Base-by-base conservation (phyloP, 2,329 filamentous ascomycete genomes). In the Beauveria sp. region DNA sequence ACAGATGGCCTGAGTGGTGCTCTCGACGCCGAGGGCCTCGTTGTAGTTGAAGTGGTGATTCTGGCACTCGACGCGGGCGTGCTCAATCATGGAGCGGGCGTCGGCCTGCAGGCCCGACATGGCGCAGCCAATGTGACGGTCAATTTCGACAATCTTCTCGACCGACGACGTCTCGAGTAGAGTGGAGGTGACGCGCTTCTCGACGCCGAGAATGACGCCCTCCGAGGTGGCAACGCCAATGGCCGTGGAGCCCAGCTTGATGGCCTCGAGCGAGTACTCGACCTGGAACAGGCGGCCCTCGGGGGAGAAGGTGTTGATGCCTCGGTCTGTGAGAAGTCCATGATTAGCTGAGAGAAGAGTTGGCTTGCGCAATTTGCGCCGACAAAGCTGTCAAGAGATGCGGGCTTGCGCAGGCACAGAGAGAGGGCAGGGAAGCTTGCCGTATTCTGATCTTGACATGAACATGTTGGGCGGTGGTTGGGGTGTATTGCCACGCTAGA, bases 361-460 rank as follows among this genome's bases (percentile, higher is more conserved):
- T 37, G 34, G 34, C 34, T 37, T 16, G 34, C 34, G 34, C 2
- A 37, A 37, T 37, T 37, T 37, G 34, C 34, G 34, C 34, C 34
- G 34, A 37, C 44, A 20, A 12, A 22, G n/a, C 24, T 16, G 43
- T 55, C n/a, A 26, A 54, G 51, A 24, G 14, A 18, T 10, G 30
- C 20, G 30, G 30, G 22, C 24, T 37, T 20, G 43, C 43, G 41
- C 26, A 34, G 20, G 20, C 8, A 5, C 12, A 5, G 44, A 24
- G 30, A 5, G 44, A 24, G 30, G 46, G n/a, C 7, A 28, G 43
- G 46, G 63, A 60, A 72, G 75, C 88, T 81, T 84, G 94, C 93
- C 94, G 82, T 99, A 99, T 93, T 99, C 94, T 75, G 93, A 97
- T 81, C 94, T 91, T 84, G 94, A 92, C 85, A 99, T 97, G 86